Percentiles rank a stretch among this genome's conserved stretches.
phyloP scores from a whole-genome alignment of 2,329 filamentous ascomycete species.

The Pseudopyrenochaeta lycopersici region DNA sequence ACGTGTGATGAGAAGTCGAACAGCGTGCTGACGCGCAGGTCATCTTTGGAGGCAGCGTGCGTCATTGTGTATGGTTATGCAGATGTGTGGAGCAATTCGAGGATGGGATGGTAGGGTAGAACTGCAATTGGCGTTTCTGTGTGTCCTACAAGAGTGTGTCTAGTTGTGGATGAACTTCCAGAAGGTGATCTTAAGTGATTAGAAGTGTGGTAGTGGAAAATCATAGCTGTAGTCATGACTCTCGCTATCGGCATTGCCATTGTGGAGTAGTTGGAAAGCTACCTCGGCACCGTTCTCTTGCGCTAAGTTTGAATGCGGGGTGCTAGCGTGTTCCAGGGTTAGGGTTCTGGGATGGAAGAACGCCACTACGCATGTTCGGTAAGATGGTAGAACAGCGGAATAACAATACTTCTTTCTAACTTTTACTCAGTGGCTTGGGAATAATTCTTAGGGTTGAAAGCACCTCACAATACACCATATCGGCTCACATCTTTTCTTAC shows the following conservation, averaged over 20 bases:
- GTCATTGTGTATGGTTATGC: constrained; percentile 27
- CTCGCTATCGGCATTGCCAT: constrained; percentile 17
- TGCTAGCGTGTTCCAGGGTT: neutral
- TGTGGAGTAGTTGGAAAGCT: constrained; percentile 17
- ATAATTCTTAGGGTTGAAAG: too few relatives aligned
- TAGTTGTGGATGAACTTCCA: neutral
- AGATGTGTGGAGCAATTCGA: neutral
- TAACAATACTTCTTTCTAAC: too few relatives aligned
- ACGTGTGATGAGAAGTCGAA: constrained; percentile 50
- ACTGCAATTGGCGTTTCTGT: neutral
- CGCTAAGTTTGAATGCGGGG: constrained; percentile 2
- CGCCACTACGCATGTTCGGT: too few relatives aligned
- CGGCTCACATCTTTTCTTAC: too few relatives aligned
- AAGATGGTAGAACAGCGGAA: too few relatives aligned
- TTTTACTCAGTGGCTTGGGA: too few relatives aligned
- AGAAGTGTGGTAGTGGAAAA: neutral
- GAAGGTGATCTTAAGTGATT: neutral
- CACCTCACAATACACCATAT: too few relatives aligned
- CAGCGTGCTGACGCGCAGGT: constrained; percentile 44
- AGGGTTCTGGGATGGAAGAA: neutral
- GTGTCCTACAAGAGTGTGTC: neutral
- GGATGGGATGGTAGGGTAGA: neutral
- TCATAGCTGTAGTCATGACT: constrained; percentile 19
- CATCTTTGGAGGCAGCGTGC: constrained; percentile 40
- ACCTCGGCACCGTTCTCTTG: constrained; percentile 24